These are phyloP conservation scores for Avena atlantica DNA, from an alignment of 176 grass and related monocot species.

Conservation along the genomic window DNA sequence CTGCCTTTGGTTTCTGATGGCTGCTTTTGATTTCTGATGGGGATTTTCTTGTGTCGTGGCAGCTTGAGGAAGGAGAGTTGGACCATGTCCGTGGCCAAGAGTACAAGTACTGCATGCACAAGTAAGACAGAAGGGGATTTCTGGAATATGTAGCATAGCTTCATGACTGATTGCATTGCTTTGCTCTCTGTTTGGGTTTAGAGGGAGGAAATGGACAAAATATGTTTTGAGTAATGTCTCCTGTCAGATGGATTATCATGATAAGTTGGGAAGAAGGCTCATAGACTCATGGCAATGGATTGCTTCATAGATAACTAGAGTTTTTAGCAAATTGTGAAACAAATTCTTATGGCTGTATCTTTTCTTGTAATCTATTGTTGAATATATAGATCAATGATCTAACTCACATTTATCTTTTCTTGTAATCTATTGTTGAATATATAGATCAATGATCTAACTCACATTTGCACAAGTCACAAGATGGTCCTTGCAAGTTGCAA, in stretches of 20 bases:
- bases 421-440: neutral
- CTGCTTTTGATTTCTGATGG: conserved; percentile 23
- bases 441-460: neutral
- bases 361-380: neutral
- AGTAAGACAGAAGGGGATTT: conserved; percentile 53
- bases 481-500: neutral
- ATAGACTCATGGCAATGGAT: neutral
- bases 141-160: neutral
- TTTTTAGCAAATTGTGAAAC: neutral
- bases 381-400: neutral
- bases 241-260: neutral
- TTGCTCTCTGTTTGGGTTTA: neutral
- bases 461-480: neutral
- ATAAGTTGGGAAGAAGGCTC: neutral
- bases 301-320: neutral
- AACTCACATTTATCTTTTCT: neutral
- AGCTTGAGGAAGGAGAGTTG: conserved; percentile 98
- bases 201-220: neutral
- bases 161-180: neutral
- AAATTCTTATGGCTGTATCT: neutral
- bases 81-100: conserved; percentile 85
- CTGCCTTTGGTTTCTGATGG: neutral
- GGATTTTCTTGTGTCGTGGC: neutral
- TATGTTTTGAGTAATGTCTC: neutral
- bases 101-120: conserved; percentile 98